A percentile compares a stretch with the other conserved stretches of the same genome.
Conservation (phyloP, 805 yeast genomes). For the Ogataea glucozyma region DNA sequence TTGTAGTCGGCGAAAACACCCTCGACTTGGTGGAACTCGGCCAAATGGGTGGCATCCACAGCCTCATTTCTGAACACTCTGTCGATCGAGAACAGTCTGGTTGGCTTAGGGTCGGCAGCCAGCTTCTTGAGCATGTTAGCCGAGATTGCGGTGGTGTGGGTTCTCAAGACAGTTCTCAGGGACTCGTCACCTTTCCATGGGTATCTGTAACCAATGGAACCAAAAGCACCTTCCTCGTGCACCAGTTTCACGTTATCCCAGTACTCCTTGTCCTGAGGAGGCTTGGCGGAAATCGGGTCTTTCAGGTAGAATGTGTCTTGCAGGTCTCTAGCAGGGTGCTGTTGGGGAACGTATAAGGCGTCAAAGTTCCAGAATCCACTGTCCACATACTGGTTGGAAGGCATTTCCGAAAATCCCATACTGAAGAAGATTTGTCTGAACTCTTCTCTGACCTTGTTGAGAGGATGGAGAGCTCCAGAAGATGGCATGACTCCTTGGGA, state of each 20-base stretch:
- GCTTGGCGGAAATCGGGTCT: conserved; percentile 81
- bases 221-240: conserved; percentile 87
- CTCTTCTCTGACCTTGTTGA: conserved; percentile 95
- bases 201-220: conserved; percentile 97
- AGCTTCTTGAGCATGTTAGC: conserved; percentile 82
- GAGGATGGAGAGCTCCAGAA: conserved; percentile 95
- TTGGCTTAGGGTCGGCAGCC: conserved; percentile 86
- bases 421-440: conserved; percentile 96
- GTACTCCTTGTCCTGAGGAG: conserved; percentile 80
- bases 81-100: conserved; percentile 92
- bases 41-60: conserved; percentile 98
- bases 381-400: conserved; percentile 96
- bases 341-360: conserved; percentile 95
- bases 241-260: conserved; percentile 77
- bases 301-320: conserved; percentile 98
- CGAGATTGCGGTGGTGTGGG: conserved; percentile 96
- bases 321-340: conserved; percentile 98
- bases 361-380: conserved; percentile 99
- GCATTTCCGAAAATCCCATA: conserved; percentile 99
- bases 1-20: conserved; percentile 98
- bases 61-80: conserved; percentile 99
- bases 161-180: conserved; percentile 87
- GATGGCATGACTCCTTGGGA: conserved; percentile 88
- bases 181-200: conserved; percentile 95
- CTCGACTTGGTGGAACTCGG: conserved; percentile 99